Evolutionary conservation across 495 filamentous ascomycete genomes (phyloP).

Genomic region (Penicillium bialowiezense): DNA sequence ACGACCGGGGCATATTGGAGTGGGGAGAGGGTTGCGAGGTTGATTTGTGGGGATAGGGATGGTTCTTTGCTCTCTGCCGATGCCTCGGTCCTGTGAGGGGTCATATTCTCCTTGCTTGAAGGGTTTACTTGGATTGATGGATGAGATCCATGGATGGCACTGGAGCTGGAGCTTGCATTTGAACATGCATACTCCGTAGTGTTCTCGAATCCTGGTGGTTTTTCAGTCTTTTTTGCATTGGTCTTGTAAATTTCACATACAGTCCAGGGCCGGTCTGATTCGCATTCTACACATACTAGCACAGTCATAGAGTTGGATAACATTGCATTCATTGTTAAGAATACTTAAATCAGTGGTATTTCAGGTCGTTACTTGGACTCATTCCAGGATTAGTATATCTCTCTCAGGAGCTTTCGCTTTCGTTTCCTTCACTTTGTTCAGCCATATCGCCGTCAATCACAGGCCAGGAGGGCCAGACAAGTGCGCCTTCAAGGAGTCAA

Average conservation of each 20-base stretch:
- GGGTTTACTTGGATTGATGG: too few relatives aligned
- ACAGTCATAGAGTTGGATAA: background rate
- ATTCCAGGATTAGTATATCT: constrained; percentile 29
- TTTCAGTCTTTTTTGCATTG: too few relatives aligned
- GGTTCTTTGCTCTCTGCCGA: constrained; percentile 38
- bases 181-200: too few relatives aligned
- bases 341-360: constrained; percentile 9
- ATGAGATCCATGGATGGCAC: too few relatives aligned
- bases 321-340: constrained; percentile 2
- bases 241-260: too few relatives aligned
- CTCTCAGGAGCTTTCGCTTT: constrained; percentile 12
- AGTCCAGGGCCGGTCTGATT: too few relatives aligned
- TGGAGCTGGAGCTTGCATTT: too few relatives aligned
- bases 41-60: constrained; percentile 50
- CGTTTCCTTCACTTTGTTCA: background rate
- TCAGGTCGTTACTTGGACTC: constrained; percentile 20
- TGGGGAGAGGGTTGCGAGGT: constrained; percentile 72
- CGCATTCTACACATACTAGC: background rate
- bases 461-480: background rate
- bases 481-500: too few relatives aligned
- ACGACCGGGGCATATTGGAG: constrained; percentile 91
- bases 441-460: constrained; percentile 2
- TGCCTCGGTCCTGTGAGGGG: background rate
- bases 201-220: too few relatives aligned
- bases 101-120: too few relatives aligned